Evolutionary conservation across 2,329 filamentous ascomycete species (phyloP).

Genomic region (Colletotrichum neosansevieriae): DNA sequence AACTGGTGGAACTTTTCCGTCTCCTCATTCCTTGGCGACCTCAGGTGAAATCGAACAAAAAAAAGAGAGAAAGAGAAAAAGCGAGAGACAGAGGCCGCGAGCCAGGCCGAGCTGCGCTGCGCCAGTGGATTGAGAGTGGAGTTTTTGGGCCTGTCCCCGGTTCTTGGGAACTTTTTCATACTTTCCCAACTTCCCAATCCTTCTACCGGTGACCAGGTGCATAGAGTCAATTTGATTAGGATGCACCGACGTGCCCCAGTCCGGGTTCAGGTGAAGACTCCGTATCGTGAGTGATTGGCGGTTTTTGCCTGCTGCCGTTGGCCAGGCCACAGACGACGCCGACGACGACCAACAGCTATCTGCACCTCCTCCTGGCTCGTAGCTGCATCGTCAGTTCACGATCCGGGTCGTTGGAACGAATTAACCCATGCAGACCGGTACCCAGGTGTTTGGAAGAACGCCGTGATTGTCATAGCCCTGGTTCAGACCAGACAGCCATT

Average conservation of each 20-base stretch:
- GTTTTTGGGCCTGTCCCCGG: slow-evolving; percentile 17
- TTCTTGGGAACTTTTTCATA: slow-evolving; percentile 28
- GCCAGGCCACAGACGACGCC: background rate
- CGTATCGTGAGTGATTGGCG: slow-evolving; percentile 10
- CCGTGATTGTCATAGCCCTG: slow-evolving; percentile 11
- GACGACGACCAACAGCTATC: slow-evolving; percentile 22
- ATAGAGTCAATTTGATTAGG: slow-evolving; percentile 18
- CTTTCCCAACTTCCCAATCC: slow-evolving; percentile 31
- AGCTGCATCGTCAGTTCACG: slow-evolving; percentile 11
- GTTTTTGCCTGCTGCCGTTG: slow-evolving; percentile 15
- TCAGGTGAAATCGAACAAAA: background rate
- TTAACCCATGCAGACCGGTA: slow-evolving; percentile 33
- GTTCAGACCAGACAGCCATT: slow-evolving; percentile 2
- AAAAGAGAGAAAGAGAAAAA: background rate
- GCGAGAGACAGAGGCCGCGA: slow-evolving; percentile 3
- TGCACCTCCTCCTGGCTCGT: slow-evolving; percentile 6
- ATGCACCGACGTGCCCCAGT: slow-evolving; percentile 12
- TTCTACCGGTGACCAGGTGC: slow-evolving; percentile 36
- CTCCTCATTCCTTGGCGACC: background rate
- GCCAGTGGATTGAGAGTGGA: slow-evolving; percentile 11
- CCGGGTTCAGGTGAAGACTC: slow-evolving; percentile 20
- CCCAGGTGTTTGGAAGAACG: slow-evolving; percentile 23
- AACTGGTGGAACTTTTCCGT: background rate
- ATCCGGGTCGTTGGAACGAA: slow-evolving; percentile 33
- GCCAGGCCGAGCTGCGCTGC: slow-evolving; percentile 9